Conservation (phyloP, 2,329 filamentous ascomycete species). For the Calycina herbarum region DNA sequence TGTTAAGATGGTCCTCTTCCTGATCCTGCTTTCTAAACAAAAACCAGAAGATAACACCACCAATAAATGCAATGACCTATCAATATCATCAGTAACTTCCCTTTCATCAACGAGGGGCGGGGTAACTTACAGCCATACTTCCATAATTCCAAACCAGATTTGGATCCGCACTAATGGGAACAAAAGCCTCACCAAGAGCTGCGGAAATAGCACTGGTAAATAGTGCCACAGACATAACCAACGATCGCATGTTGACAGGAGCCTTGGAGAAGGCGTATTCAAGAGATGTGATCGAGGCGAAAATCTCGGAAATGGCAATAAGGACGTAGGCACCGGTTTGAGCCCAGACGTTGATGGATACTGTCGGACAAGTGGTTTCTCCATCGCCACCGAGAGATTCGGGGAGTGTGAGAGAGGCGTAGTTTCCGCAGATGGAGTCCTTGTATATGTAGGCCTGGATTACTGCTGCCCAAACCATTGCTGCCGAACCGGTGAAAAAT, state of each 20-base stretch:
- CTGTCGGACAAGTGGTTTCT: slow-evolving; percentile 44
- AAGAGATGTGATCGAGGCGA: slow-evolving; percentile 66
- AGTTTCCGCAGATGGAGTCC: slow-evolving; percentile 50
- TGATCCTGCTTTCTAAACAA: slow-evolving; percentile 64
- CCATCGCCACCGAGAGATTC: slow-evolving; percentile 44
- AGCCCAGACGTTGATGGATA: slow-evolving; percentile 65
- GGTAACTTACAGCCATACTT: slow-evolving; percentile 47
- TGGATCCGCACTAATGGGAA: slow-evolving; percentile 61
- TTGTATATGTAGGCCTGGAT: slow-evolving; percentile 66
- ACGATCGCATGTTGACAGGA: slow-evolving; percentile 75
- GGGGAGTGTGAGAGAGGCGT: slow-evolving; percentile 47
- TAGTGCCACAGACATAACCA: slow-evolving; percentile 70
- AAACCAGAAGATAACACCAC: slow-evolving; percentile 67
- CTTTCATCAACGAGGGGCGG: not conserved
- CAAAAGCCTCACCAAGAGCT: slow-evolving; percentile 69
- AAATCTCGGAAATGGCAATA: slow-evolving; percentile 58
- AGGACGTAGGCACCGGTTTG: slow-evolving; percentile 50
- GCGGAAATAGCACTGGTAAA: slow-evolving; percentile 70
- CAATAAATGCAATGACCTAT: slow-evolving; percentile 56
- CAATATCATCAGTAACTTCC: too few species aligned
- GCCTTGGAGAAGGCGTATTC: slow-evolving; percentile 79
- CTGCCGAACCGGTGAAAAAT: slow-evolving; percentile 63
- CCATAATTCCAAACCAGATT: slow-evolving; percentile 73
- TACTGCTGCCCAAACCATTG: slow-evolving; percentile 59
- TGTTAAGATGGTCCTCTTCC: slow-evolving; percentile 69